Evolutionary conservation across 768 basidiomycete species (phyloP).

Genomic region (Phaeotremella fagi): DNA sequence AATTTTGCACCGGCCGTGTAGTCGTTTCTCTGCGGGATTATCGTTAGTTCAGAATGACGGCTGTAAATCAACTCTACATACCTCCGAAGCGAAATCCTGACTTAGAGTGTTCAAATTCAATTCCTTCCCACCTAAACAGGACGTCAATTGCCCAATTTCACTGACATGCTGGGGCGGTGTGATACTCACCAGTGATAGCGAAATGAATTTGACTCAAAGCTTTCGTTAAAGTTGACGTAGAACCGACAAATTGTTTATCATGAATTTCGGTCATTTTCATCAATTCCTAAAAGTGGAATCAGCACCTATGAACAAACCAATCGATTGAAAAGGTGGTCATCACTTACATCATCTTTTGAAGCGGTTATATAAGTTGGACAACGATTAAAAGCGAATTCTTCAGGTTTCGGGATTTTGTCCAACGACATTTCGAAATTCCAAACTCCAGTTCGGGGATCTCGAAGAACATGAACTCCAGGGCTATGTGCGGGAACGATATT

Average conservation of each 20-base stretch:
- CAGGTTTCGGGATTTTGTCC: slow-evolving; percentile 67
- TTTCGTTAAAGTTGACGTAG: slow-evolving; percentile 81
- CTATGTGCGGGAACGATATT: slow-evolving; percentile 50
- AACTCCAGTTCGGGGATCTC: slow-evolving; percentile 75
- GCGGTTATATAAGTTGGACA: slow-evolving; percentile 69
- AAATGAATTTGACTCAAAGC: slow-evolving; percentile 85
- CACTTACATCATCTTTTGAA: slow-evolving; percentile 64
- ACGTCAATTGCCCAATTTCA: not conserved
- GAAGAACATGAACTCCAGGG: slow-evolving; percentile 81
- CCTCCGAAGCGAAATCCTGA: slow-evolving; percentile 58
- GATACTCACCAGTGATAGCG: slow-evolving; percentile 60
- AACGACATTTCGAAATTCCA: slow-evolving; percentile 78
- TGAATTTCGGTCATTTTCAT: slow-evolving; percentile 59
- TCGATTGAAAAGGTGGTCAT: not conserved
- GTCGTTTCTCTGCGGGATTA: slow-evolving; percentile 57
- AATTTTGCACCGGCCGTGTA: slow-evolving; percentile 77
- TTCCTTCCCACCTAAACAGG: slow-evolving; percentile 51
- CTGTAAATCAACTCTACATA: slow-evolving; percentile 49
- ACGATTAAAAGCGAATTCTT: slow-evolving; percentile 79
- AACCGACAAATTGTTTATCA: slow-evolving; percentile 66
- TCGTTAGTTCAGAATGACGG: too few relatives aligned
- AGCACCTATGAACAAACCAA: too few relatives aligned
- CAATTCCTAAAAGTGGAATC: slow-evolving; percentile 56
- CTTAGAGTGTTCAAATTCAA: slow-evolving; percentile 64
- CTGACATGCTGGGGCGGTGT: not conserved